Conservation (phyloP, 2,329 filamentous ascomycete species). For the Cladosporium velox region DNA sequence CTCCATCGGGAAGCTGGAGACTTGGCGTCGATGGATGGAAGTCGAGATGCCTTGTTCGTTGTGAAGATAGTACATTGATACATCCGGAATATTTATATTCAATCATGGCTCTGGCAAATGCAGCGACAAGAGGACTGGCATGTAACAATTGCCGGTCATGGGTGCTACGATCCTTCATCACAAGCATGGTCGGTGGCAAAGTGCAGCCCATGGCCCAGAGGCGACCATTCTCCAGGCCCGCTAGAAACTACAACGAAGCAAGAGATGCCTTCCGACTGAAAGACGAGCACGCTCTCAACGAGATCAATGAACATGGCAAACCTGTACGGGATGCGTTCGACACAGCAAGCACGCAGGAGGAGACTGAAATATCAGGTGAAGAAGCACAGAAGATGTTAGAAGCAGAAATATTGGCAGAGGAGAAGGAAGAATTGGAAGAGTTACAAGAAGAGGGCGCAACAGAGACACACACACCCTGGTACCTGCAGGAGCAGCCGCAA, state of each 20-base stretch:
- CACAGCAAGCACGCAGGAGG: constrained; percentile 9
- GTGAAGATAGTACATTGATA: not conserved
- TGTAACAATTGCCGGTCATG: constrained; percentile 32
- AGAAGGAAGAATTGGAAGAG: not conserved
- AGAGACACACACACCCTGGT: constrained; percentile 67
- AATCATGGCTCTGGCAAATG: constrained; percentile 23
- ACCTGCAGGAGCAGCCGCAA: constrained; percentile 60
- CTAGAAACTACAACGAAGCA: constrained; percentile 26
- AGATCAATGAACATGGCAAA: constrained; percentile 26
- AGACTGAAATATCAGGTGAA: not conserved
- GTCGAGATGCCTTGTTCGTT: not conserved
- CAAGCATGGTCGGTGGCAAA: constrained; percentile 30
- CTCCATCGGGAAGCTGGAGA: constrained; percentile 13
- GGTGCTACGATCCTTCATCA: constrained; percentile 35
- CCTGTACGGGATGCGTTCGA: constrained; percentile 7
- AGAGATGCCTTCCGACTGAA: constrained; percentile 25
- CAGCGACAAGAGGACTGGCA: constrained; percentile 22
- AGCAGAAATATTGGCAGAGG: not conserved
- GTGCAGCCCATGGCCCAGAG: constrained; percentile 22
- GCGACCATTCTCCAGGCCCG: constrained; percentile 29
- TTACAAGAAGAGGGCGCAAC: constrained; percentile 10
- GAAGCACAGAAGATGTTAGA: not conserved
- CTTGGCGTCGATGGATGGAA: constrained; percentile 20
- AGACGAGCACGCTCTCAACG: constrained; percentile 28
- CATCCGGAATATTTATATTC: not conserved